These are phyloP conservation scores for Ceratobasidium sp. DNA, from an alignment of 1,284 basidiomycete genomes.

Conservation along the genomic window DNA sequence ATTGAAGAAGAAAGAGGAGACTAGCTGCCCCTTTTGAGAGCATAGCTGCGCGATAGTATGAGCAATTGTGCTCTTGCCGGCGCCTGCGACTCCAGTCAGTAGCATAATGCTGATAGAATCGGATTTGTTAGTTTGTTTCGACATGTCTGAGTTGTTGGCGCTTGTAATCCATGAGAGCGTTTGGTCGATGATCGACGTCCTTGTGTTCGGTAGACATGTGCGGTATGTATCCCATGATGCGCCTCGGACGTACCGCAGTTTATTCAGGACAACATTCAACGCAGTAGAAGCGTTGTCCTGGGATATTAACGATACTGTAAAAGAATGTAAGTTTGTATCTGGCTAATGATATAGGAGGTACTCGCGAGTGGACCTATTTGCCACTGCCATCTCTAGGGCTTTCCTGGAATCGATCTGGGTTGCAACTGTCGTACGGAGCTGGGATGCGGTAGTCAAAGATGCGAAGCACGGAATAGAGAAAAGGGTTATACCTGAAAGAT, in stretches of 20 bases:
- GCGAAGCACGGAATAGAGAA: neutral
- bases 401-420: neutral
- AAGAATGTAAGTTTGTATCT: too few relatives aligned
- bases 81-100: conserved; percentile 50
- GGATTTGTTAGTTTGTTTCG: neutral
- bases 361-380: neutral
- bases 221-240: conserved; percentile 22
- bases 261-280: neutral
- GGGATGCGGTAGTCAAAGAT: neutral
- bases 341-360: neutral
- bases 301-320: neutral
- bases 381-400: neutral
- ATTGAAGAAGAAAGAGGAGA: conserved; percentile 45
- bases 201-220: conserved; percentile 4
- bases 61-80: conserved; percentile 52
- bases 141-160: neutral
- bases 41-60: conserved; percentile 51
- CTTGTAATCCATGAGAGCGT: neutral
- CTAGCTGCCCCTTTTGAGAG: conserved; percentile 41
- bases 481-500: neutral
- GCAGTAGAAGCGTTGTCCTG: neutral
- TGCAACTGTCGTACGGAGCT: neutral
- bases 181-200: neutral
- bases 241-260: conserved; percentile 10
- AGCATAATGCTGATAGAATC: conserved; percentile 29